A percentile compares a stretch with the other conserved stretches of the same genome.
Evolutionary conservation across 805 yeast species (phyloP).

Genomic region (Tetrapisispora arboricola): DNA sequence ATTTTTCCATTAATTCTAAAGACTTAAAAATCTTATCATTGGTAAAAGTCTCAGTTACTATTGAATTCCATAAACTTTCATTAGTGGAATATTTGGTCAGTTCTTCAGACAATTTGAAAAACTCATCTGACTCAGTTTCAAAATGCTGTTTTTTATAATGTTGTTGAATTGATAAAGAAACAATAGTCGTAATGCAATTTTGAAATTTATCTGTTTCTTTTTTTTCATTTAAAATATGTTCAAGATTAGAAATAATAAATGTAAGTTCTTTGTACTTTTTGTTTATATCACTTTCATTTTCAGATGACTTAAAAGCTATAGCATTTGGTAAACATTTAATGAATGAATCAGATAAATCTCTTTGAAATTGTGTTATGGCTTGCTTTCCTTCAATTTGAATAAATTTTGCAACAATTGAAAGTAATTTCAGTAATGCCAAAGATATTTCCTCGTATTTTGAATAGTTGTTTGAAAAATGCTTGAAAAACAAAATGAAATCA

Average conservation of each 20-base stretch:
- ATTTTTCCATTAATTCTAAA: conserved; percentile 21
- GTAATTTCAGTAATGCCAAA: conserved; percentile 44
- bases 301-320: conserved; percentile 10
- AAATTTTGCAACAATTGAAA: conserved; percentile 44
- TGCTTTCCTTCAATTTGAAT: conserved; percentile 49
- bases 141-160: conserved; percentile 31
- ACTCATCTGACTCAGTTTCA: conserved; percentile 31
- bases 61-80: conserved; percentile 45
- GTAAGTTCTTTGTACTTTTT: not conserved
- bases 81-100: conserved; percentile 17
- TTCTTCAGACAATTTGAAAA: conserved; percentile 37
- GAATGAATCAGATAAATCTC: conserved; percentile 43
- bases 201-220: conserved; percentile 43
- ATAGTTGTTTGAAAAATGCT: conserved; percentile 43
- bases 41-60: conserved; percentile 53
- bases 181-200: conserved; percentile 31
- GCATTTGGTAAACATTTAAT: conserved; percentile 28
- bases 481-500: conserved; percentile 47
- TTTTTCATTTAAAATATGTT: conserved; percentile 19
- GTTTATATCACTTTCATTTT: not conserved
- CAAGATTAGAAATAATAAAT: conserved; percentile 11
- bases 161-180: conserved; percentile 44
- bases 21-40: conserved; percentile 32
- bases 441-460: conserved; percentile 38
- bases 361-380: conserved; percentile 45